These are phyloP conservation scores for Iris pallida DNA, from an alignment of 116 monocot genomes.

Conservation along the genomic window DNA sequence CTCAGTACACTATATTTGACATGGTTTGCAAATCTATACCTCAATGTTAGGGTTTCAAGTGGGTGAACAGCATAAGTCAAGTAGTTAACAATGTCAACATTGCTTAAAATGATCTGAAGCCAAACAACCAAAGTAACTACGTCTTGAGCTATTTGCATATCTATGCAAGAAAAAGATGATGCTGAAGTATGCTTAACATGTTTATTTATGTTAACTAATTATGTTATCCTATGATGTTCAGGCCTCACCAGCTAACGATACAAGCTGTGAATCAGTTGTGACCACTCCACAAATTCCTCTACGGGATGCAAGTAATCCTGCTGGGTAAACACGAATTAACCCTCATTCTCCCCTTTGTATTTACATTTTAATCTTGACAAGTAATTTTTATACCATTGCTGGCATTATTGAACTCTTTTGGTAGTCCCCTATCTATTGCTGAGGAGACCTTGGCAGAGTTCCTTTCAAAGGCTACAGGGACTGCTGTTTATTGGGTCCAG, in stretches of 20 bases:
- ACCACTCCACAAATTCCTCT: constrained; percentile 55
- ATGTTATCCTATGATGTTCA: neutral
- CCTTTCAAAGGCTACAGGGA: neutral
- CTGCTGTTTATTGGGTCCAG: neutral
- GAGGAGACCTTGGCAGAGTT: constrained; percentile 5
- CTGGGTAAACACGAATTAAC: constrained; percentile 40
- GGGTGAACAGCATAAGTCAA: no score
- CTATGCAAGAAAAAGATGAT: no score
- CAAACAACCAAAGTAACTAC: no score
- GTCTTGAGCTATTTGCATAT: no score
- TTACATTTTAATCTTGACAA: no score
- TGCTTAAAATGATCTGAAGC: no score
- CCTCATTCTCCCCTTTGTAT: neutral
- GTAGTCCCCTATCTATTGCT: neutral
- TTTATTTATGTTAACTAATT: no score
- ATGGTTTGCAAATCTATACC: no score
- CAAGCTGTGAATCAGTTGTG: constrained; percentile 30
- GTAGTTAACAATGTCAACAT: no score
- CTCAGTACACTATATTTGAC: no score
- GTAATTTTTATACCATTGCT: neutral
- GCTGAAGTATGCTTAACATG: no score
- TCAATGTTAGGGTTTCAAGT: no score
- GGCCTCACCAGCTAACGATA: constrained; percentile 20
- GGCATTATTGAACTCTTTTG: neutral
- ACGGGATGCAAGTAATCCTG: constrained; percentile 66